phyloP scores from a whole-genome alignment of 768 basidiomycete genomes.

The Myochromella boudieri region DNA sequence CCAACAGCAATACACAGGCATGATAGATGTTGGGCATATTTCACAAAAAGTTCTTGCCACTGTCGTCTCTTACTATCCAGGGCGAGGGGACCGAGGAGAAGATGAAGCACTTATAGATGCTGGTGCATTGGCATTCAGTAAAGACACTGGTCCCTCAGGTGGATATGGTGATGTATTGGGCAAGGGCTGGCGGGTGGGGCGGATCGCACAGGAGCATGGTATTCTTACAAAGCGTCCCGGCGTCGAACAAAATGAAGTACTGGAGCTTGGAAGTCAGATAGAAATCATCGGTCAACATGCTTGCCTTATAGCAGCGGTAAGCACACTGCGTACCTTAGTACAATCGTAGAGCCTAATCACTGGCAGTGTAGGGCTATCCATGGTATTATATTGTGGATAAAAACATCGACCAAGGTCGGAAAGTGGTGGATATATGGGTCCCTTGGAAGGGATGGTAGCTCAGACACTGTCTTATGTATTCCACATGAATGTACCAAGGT shows the following conservation, averaged over 20 bases:
- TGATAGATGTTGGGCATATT: slow-evolving; percentile 56
- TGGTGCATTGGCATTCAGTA: slow-evolving; percentile 84
- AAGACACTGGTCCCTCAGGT: slow-evolving; percentile 74
- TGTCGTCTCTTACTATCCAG: slow-evolving; percentile 80
- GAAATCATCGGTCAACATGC: slow-evolving; percentile 86
- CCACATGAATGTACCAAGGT: no score
- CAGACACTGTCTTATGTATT: background rate
- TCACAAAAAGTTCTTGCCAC: slow-evolving; percentile 70
- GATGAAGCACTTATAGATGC: slow-evolving; percentile 83
- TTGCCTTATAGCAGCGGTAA: slow-evolving; percentile 72
- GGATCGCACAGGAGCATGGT: slow-evolving; percentile 80
- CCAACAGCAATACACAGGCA: slow-evolving; percentile 75
- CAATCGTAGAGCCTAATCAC: background rate
- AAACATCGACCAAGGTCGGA: slow-evolving; percentile 42
- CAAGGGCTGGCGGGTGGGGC: slow-evolving; percentile 60
- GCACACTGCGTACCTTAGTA: slow-evolving; percentile 9
- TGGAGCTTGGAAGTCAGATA: slow-evolving; percentile 61
- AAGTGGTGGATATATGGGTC: slow-evolving; percentile 82
- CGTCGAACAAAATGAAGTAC: slow-evolving; percentile 22
- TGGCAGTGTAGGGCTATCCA: slow-evolving; percentile 48
- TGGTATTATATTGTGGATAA: slow-evolving; percentile 87
- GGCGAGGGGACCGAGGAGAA: slow-evolving; percentile 53
- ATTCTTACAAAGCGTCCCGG: slow-evolving; percentile 43
- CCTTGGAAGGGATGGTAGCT: slow-evolving; percentile 90
- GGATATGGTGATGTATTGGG: slow-evolving; percentile 74